Evolutionary conservation across 2,329 filamentous ascomycete species (phyloP), one percentile per base, ranked within the genome.

Genomic region (Calonectria naviculata): DNA sequence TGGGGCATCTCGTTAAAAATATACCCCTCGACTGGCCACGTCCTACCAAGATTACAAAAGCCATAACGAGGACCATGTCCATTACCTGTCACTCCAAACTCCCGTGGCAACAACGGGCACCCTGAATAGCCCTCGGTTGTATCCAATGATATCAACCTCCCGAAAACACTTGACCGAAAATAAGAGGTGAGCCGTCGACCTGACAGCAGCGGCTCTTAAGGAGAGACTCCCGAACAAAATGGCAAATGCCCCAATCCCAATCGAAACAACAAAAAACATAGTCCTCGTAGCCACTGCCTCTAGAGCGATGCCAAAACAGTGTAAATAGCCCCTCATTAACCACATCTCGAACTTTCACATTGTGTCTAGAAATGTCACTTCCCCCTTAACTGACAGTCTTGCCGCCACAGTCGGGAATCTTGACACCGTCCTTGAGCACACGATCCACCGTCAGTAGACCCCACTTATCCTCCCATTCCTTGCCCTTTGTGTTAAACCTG

Each of bases 401-500:
- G 31, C 95, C 95, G 28, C 88, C 93, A 81, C 96, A 98, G 81
- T 95, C 92, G 1, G 96, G 96, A 77, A 98, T 98, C 81, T 90
- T 92, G 78, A 98, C 84, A 1, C 95, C 95, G 0, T 88, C 79
- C 84, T 98, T 98, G 76, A 98, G 85, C 41, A 95, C 94, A 68
- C 96, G 91, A 78, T 95, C 89, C 4, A 94, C 89, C 77, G 97
- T 94, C 91, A 98, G 92, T 17, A 98, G 85, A 12, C 97, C 96
- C 96, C 96, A 98, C 81, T 98, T 93, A 81, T 97, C 94, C 85
- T 98, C 96, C 95, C 95, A 98, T 64, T 93, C 88, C 85, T 96
- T 87, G 46, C 87, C 85, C 68, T 83, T 83, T 6, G 86, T 86
- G 81, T 98, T 93, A 84, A 92, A 98, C 21, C 83, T 80, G 67